Evolutionary conservation across 495 filamentous ascomycete species (phyloP).

Genomic region (Neurospora sp.): DNA sequence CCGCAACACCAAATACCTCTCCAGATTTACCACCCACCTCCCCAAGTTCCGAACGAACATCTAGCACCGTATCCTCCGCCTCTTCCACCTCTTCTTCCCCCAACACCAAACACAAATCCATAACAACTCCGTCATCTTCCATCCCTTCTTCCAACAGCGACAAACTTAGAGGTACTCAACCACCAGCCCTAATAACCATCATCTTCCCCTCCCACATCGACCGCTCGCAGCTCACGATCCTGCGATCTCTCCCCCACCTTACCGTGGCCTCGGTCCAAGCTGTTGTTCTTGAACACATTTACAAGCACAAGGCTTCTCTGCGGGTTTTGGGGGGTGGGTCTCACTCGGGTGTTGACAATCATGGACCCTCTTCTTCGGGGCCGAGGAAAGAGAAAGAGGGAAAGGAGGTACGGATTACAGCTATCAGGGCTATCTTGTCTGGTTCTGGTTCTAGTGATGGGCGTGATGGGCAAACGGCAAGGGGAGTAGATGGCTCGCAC

Average conservation of each 20-base stretch:
- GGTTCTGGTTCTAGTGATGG: not conserved
- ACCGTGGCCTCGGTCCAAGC: not conserved
- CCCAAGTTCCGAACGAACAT: not conserved
- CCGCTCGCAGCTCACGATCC: not conserved
- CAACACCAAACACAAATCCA: not conserved
- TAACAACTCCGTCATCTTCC: not conserved
- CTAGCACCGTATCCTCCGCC: constrained; percentile 1
- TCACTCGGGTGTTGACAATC: not conserved
- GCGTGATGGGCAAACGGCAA: not conserved
- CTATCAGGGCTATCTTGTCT: not conserved
- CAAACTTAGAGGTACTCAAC: no score
- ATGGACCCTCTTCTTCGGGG: no score
- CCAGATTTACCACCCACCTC: constrained; percentile 5
- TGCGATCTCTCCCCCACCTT: not conserved
- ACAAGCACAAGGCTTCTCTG: not conserved
- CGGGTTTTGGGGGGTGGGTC: not conserved
- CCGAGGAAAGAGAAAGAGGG: not conserved
- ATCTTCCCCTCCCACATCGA: not conserved
- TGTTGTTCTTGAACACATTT: not conserved
- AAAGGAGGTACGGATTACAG: not conserved
- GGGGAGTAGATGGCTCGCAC: no score
- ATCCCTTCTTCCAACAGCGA: not conserved
- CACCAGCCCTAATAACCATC: not conserved
- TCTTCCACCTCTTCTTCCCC: not conserved
- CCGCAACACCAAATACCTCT: constrained; percentile 17